phyloP scores from a whole-genome alignment of 106 monocot genomes.

The Vanilla planifolia region DNA sequence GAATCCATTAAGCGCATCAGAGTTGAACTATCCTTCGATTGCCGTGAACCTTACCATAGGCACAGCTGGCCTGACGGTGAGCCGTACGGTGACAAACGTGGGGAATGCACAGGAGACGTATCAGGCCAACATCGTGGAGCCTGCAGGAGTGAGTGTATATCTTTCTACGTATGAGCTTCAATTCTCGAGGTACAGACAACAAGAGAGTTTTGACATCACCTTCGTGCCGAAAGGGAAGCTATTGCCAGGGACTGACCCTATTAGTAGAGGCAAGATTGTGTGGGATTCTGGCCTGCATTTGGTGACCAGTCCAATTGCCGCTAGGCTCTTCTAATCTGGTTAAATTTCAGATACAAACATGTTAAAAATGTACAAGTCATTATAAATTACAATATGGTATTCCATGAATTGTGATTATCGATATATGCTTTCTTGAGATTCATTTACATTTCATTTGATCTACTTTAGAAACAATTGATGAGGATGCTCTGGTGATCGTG shows the following conservation, averaged over 20 bases:
- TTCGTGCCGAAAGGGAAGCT: neutral
- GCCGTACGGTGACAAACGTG: neutral
- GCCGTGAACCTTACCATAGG: neutral
- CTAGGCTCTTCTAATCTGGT: too few relatives aligned
- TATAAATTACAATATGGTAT: too few relatives aligned
- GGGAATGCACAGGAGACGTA: neutral
- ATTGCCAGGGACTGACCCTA: neutral
- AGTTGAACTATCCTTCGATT: slow-evolving; percentile 16
- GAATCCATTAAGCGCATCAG: neutral
- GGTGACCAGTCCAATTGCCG: slow-evolving; percentile 1
- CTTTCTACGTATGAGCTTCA: neutral
- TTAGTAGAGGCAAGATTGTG: slow-evolving; percentile 1
- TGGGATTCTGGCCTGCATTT: neutral
- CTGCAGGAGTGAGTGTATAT: neutral
- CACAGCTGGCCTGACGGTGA: neutral
- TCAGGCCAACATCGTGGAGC: neutral
- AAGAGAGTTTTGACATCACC: neutral
- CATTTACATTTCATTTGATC: too few relatives aligned
- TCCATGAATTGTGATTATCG: too few relatives aligned
- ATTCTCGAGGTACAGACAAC: neutral
- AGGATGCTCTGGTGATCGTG: too few relatives aligned
- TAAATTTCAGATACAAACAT: too few relatives aligned
- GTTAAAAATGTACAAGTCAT: too few relatives aligned
- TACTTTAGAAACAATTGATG: too few relatives aligned
- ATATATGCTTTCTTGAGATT: too few relatives aligned